phyloP scores from a whole-genome alignment of 1,284 basidiomycete genomes.

The Boletellus deceptivus region DNA sequence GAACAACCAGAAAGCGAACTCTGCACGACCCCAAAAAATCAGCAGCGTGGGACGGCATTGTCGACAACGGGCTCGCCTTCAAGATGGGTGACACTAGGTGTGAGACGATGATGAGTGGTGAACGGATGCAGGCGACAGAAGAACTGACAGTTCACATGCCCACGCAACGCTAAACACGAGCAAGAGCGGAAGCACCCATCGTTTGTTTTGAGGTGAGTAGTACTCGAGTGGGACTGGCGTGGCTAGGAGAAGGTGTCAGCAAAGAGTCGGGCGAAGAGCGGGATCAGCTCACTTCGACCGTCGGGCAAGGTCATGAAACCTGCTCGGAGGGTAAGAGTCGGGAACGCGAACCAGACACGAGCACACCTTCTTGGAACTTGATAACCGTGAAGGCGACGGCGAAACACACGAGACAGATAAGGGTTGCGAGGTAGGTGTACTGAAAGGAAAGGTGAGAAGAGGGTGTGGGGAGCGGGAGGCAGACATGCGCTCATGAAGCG shows the following conservation, averaged over 20 bases:
- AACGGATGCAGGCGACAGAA: neutral
- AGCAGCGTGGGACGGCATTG: neutral
- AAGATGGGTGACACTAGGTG: slow-evolving; percentile 68
- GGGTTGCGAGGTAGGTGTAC: slow-evolving; percentile 71
- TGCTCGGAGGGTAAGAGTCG: slow-evolving; percentile 20
- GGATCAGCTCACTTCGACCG: slow-evolving; percentile 39
- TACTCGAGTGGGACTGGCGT: slow-evolving; percentile 50
- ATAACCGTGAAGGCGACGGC: slow-evolving; percentile 55
- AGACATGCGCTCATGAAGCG: slow-evolving; percentile 72
- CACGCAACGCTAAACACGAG: slow-evolving; percentile 68
- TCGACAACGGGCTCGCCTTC: slow-evolving; percentile 48
- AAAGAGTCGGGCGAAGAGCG: neutral
- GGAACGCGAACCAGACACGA: neutral
- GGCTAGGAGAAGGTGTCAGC: slow-evolving; percentile 38
- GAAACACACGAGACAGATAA: slow-evolving; percentile 63
- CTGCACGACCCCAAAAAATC: slow-evolving; percentile 35
- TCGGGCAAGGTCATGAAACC: slow-evolving; percentile 42
- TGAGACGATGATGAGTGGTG: slow-evolving; percentile 1
- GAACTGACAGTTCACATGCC: slow-evolving; percentile 67
- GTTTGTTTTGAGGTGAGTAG: slow-evolving; percentile 45
- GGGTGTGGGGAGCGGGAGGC: neutral
- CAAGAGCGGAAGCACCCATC: slow-evolving; percentile 62
- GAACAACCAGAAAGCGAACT: slow-evolving; percentile 76
- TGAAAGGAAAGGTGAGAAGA: slow-evolving; percentile 30
- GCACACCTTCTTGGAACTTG: slow-evolving; percentile 68